These are phyloP conservation scores for Synchytrium microbalum DNA, from an alignment of 371 early-diverging fungal species.

Conservation along the genomic window DNA sequence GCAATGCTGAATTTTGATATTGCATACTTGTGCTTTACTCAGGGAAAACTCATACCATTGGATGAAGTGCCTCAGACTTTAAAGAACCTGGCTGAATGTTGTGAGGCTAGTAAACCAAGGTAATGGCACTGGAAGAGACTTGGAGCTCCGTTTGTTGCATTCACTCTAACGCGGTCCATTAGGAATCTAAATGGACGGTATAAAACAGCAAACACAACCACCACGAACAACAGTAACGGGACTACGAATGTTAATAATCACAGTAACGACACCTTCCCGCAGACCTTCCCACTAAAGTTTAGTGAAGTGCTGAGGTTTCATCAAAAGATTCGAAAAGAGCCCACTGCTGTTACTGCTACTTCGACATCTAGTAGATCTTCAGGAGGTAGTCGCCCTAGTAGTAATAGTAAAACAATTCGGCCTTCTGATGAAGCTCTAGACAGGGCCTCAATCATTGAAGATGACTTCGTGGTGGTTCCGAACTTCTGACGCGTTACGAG, in stretches of 20 bases:
- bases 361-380: background rate
- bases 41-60: constrained; percentile 62
- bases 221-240: too few relatives aligned
- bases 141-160: too few relatives aligned
- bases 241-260: too few relatives aligned
- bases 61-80: constrained; percentile 57
- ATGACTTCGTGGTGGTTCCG: background rate
- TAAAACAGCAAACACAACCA: too few relatives aligned
- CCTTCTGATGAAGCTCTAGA: background rate
- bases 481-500: background rate
- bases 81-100: constrained; percentile 62
- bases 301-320: background rate
- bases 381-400: background rate
- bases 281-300: background rate
- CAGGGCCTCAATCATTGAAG: background rate
- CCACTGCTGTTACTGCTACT: too few relatives aligned
- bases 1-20: constrained; percentile 80
- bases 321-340: constrained; percentile 1
- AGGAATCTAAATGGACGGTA: too few relatives aligned
- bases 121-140: too few relatives aligned
- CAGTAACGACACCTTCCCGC: too few relatives aligned
- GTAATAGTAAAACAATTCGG: background rate
- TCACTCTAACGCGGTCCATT: too few relatives aligned
- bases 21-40: constrained; percentile 73
- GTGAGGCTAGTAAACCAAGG: constrained; percentile 56